Conservation (phyloP, 2,329 filamentous ascomycete genomes). For the Decorospora gaudefroyi region DNA sequence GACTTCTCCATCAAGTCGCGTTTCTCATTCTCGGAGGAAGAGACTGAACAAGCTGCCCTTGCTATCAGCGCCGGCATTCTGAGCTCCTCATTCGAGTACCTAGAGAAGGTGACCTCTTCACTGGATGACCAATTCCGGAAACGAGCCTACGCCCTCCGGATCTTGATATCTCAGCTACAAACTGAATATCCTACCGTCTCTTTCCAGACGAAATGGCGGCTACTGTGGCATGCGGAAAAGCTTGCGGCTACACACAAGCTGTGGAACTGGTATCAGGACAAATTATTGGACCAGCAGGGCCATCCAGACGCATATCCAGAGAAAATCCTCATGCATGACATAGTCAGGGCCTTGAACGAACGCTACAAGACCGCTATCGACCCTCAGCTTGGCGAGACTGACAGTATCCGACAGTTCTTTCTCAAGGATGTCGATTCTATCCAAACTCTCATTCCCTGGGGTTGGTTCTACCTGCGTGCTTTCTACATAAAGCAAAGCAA, state of each 20-base stretch:
- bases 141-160: slow-evolving; percentile 72
- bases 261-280: slow-evolving; percentile 79
- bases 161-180: slow-evolving; percentile 73
- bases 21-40: slow-evolving; percentile 67
- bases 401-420: slow-evolving; percentile 85
- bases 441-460: slow-evolving; percentile 77
- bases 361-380: slow-evolving; percentile 72
- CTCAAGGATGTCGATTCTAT: slow-evolving; percentile 66
- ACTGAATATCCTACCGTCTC: slow-evolving; percentile 67
- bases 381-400: slow-evolving; percentile 69
- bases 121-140: slow-evolving; percentile 79
- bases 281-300: slow-evolving; percentile 70
- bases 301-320: slow-evolving; percentile 62
- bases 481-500: slow-evolving; percentile 71
- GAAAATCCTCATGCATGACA: slow-evolving; percentile 72
- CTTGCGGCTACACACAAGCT: slow-evolving; percentile 77
- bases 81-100: slow-evolving; percentile 72
- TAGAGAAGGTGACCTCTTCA: slow-evolving; percentile 73
- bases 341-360: slow-evolving; percentile 76
- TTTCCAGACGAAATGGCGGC: slow-evolving; percentile 71
- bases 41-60: slow-evolving; percentile 77
- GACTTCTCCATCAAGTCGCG: slow-evolving; percentile 73
- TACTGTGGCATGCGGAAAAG: slow-evolving; percentile 91
- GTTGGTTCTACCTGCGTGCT: slow-evolving; percentile 68
- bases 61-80: slow-evolving; percentile 81